Conservation (phyloP, 495 filamentous ascomycete species). For the Aspergillus asperescens region DNA sequence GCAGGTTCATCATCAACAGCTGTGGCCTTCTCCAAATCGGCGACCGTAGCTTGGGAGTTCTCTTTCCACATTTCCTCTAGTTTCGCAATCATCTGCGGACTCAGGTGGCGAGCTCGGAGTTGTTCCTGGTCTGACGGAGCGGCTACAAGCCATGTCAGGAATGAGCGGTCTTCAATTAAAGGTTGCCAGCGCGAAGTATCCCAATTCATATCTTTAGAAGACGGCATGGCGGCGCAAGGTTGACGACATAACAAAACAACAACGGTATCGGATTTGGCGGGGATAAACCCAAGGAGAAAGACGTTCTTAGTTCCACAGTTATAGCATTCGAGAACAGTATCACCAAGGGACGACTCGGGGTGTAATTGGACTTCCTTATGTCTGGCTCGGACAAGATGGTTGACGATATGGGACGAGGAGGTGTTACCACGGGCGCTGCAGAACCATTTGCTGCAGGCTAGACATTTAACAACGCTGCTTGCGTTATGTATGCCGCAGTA, state of each 20-base stretch:
- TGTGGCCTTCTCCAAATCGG: constrained; percentile 88
- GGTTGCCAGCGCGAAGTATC: constrained; percentile 98
- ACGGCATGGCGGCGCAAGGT: constrained; percentile 88
- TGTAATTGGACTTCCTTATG: constrained; percentile 99
- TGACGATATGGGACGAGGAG: constrained; percentile 95
- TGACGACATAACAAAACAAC: constrained; percentile 96
- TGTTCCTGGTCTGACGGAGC: constrained; percentile 91
- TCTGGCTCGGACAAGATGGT: constrained; percentile 92
- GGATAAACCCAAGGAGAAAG: constrained; percentile 98
- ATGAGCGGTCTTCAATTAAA: constrained; percentile 93
- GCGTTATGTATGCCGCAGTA: constrained; percentile 98
- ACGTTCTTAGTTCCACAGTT: constrained; percentile 99
- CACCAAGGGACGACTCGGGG: constrained; percentile 88
- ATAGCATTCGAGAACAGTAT: constrained; percentile 97
- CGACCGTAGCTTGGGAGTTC: constrained; percentile 80
- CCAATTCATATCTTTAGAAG: constrained; percentile 99
- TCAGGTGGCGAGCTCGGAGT: constrained; percentile 87
- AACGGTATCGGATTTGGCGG: constrained; percentile 97
- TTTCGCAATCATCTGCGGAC: constrained; percentile 92
- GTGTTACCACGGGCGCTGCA: constrained; percentile 97
- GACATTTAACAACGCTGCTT: constrained; percentile 90
- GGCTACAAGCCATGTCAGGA: constrained; percentile 88
- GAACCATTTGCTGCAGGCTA: constrained; percentile 97
- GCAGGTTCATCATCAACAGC: constrained; percentile 94
- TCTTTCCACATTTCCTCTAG: constrained; percentile 99